A percentile compares a stretch with the other conserved stretches of the same genome.
Evolutionary conservation across 257 asterid species (phyloP).

Genomic region (Asclepias syriaca): DNA sequence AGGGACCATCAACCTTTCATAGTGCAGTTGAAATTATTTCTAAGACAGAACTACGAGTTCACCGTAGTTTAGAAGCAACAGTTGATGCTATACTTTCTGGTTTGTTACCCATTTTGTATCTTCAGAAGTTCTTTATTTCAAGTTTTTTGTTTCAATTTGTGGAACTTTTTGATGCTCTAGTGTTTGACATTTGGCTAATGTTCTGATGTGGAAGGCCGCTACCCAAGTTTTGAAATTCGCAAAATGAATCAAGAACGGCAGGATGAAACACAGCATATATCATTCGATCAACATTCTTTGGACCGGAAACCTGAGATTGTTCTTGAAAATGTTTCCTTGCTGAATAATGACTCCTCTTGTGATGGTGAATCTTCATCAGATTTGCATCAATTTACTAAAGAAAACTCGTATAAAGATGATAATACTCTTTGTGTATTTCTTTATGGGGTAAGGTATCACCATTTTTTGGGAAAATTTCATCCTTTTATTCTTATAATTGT

Average conservation of each 20-base stretch:
- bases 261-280: conserved; percentile 27
- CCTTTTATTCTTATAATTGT: neutral
- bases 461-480: neutral
- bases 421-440: conserved; percentile 58
- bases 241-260: conserved; percentile 46
- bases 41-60: conserved; percentile 69
- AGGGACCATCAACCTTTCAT: conserved; percentile 89
- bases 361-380: conserved; percentile 20
- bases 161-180: conserved; percentile 12
- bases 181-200: conserved; percentile 14
- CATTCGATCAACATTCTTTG: conserved; percentile 24
- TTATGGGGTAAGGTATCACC: conserved; percentile 70
- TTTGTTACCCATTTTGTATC: conserved; percentile 22
- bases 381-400: conserved; percentile 19
- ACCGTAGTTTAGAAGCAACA: conserved; percentile 76
- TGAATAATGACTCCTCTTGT: conserved; percentile 14
- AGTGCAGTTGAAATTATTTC: conserved; percentile 95
- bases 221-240: conserved; percentile 70
- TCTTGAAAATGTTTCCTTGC: conserved; percentile 25
- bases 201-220: conserved; percentile 52
- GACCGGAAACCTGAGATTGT: conserved; percentile 30
- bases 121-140: conserved; percentile 3
- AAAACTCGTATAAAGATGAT: conserved; percentile 35
- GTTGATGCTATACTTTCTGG: conserved; percentile 91
- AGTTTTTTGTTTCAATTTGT: conserved; percentile 4